phyloP scores from a whole-genome alignment of 352 stramenopile species.

The Pythium periplocum region DNA sequence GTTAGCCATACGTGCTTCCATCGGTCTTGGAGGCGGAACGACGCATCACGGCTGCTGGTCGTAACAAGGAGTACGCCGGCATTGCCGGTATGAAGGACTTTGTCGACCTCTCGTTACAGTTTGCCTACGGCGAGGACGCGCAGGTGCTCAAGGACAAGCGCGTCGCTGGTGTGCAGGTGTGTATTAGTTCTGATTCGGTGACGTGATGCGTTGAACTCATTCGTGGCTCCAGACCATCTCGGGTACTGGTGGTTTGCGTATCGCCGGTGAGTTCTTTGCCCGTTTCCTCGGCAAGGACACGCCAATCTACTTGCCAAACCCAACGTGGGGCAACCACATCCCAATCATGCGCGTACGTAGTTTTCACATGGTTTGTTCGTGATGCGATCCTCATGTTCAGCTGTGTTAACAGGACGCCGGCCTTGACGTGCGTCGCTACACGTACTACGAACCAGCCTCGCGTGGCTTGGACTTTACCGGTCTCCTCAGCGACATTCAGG shows the following conservation, averaged over 20 bases:
- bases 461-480: slow-evolving; percentile 91
- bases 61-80: slow-evolving; percentile 98
- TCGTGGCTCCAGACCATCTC: slow-evolving; percentile 90
- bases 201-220: slow-evolving; percentile 1
- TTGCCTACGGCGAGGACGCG: slow-evolving; percentile 97
- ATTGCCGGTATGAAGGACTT: slow-evolving; percentile 96
- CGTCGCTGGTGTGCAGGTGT: slow-evolving; percentile 91
- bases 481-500: slow-evolving; percentile 94
- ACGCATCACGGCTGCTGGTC: slow-evolving; percentile 88
- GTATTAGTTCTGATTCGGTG: not conserved
- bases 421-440: slow-evolving; percentile 75
- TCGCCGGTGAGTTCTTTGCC: slow-evolving; percentile 95
- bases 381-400: too few species aligned
- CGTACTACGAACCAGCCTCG: slow-evolving; percentile 83
- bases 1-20: slow-evolving; percentile 93
- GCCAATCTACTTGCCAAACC: slow-evolving; percentile 97
- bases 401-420: slow-evolving; percentile 47
- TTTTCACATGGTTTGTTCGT: too few species aligned
- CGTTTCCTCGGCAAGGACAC: slow-evolving; percentile 83
- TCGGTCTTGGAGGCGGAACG: slow-evolving; percentile 96
- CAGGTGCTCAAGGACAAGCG: slow-evolving; percentile 86
- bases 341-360: slow-evolving; percentile 68
- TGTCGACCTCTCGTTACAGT: slow-evolving; percentile 92
- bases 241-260: slow-evolving; percentile 95
- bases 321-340: slow-evolving; percentile 99